Percentiles rank a stretch among this genome's conserved stretches.
phyloP scores from a whole-genome alignment of 495 filamentous ascomycete genomes.

The Podospora bellae-mahoneyi region DNA sequence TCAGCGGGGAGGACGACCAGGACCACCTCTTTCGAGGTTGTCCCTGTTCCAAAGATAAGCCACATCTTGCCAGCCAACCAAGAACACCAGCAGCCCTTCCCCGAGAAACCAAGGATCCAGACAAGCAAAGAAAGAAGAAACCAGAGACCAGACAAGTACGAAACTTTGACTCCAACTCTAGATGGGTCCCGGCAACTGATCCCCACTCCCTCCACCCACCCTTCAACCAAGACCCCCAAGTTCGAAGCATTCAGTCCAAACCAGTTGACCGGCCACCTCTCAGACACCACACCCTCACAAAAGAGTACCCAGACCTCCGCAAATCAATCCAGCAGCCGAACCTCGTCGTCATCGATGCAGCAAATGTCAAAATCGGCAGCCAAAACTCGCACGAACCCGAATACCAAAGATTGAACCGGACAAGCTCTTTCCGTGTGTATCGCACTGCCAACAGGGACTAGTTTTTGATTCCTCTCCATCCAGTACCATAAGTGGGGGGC shows the following conservation, averaged over 20 bases:
- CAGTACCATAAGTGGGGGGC: conserved; percentile 21
- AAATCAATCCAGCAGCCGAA: conserved; percentile 13
- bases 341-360: conserved; percentile 39
- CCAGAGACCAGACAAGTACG: conserved; percentile 70
- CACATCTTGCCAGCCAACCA: conserved; percentile 10
- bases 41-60: conserved; percentile 33
- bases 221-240: conserved; percentile 19
- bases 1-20: conserved; percentile 43
- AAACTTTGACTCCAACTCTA: conserved; percentile 94
- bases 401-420: conserved; percentile 35
- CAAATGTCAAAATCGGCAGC: conserved; percentile 38
- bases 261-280: conserved; percentile 16
- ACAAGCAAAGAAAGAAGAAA: conserved; percentile 22
- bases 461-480: conserved; percentile 82
- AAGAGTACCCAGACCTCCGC: conserved; percentile 20
- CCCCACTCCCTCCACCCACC: conserved; percentile 6
- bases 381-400: conserved; percentile 20
- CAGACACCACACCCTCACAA: conserved; percentile 10
- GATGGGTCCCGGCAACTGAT: conserved; percentile 71
- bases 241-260: conserved; percentile 21
- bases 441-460: conserved; percentile 76
- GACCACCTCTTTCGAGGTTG: conserved; percentile 40
- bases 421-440: conserved; percentile 61
- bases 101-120: conserved; percentile 21
- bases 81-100: conserved; percentile 28